phyloP scores from a whole-genome alignment of 164 flowering plant species.

The Litsea cubeba region DNA sequence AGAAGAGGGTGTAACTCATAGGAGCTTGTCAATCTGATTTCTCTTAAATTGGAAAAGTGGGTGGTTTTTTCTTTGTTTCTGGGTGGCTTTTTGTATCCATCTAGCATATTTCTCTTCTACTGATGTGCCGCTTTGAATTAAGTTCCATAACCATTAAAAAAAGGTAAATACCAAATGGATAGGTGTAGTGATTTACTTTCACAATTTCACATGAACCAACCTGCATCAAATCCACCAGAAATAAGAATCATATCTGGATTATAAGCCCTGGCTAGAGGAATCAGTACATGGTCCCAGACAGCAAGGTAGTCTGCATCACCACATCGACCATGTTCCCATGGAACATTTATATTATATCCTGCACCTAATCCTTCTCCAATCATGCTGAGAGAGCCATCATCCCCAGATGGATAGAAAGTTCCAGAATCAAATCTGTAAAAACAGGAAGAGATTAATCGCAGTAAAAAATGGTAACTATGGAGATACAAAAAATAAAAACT shows the following conservation, averaged over 20 bases:
- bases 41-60: too few relatives aligned
- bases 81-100: too few relatives aligned
- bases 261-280: conserved; percentile 83
- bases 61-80: too few relatives aligned
- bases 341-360: conserved; percentile 93
- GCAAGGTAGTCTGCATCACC: conserved; percentile 98
- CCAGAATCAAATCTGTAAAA: conserved; percentile 73
- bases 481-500: not conserved
- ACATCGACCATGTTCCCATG: conserved; percentile 90
- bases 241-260: conserved; percentile 79
- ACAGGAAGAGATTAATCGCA: not conserved
- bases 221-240: conserved; percentile 99
- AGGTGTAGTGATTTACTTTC: not conserved
- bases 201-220: conserved; percentile 26
- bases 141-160: too few relatives aligned
- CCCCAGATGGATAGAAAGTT: conserved; percentile 74
- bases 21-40: too few relatives aligned
- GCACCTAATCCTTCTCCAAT: conserved; percentile 84
- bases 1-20: too few relatives aligned
- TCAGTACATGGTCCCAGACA: conserved; percentile 86
- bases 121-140: too few relatives aligned
- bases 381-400: conserved; percentile 73
- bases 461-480: not conserved
- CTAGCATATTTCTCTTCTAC: too few relatives aligned
- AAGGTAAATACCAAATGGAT: not conserved